Conservation (phyloP, 2,329 filamentous ascomycete genomes). For the Endoconidiophora polonica region DNA sequence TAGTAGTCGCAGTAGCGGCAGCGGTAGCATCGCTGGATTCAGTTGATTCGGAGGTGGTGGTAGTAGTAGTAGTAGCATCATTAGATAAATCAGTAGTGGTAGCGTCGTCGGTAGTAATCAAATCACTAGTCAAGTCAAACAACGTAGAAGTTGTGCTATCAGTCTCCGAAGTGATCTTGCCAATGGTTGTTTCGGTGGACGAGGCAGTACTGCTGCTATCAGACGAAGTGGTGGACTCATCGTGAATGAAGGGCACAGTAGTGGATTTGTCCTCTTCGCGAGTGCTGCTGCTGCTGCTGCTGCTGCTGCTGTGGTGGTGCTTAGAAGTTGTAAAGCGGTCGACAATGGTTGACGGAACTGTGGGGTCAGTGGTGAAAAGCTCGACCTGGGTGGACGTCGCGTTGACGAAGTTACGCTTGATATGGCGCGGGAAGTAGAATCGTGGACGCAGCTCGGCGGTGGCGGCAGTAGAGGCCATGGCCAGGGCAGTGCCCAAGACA, state of each 20-base stretch:
- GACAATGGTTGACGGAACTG: neutral
- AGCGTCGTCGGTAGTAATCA: neutral
- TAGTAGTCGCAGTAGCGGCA: neutral
- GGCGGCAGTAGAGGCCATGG: slow-evolving; percentile 29
- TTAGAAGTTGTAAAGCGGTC: neutral
- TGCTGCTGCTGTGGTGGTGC: too few species aligned
- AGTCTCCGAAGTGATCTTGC: slow-evolving; percentile 8
- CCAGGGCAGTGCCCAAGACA: slow-evolving; percentile 30
- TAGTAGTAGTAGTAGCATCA: neutral
- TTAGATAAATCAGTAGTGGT: neutral
- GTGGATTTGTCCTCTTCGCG: too few species aligned
- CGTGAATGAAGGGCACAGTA: too few species aligned
- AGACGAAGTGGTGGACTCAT: too few species aligned
- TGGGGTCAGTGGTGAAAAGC: slow-evolving; percentile 15
- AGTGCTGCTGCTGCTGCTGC: too few species aligned
- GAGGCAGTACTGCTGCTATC: neutral
- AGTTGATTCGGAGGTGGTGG: neutral
- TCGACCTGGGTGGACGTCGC: slow-evolving; percentile 22
- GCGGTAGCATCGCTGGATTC: neutral
- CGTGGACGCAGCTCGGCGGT: slow-evolving; percentile 30
- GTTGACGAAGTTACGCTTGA: slow-evolving; percentile 35
- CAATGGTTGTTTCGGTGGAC: neutral
- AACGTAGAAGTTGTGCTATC: neutral
- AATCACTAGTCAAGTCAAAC: neutral
- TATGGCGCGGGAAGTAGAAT: slow-evolving; percentile 40